Percentiles rank a stretch among this genome's conserved stretches.
Conservation (phyloP, 2,329 filamentous ascomycete species). For the Scytalidium lignicola region DNA sequence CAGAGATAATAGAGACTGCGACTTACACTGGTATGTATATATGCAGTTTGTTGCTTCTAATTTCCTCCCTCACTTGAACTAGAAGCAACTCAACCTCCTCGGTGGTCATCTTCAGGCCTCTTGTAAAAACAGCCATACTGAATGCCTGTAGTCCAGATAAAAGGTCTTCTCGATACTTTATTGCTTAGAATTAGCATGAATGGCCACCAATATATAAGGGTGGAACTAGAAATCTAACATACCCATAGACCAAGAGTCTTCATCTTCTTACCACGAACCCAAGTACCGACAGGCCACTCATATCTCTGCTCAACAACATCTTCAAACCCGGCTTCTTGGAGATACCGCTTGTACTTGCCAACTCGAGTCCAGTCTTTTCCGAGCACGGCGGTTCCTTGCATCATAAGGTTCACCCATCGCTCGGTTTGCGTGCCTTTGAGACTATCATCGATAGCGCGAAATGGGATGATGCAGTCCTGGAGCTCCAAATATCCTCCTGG, state of each 20-base stretch:
- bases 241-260: constrained; percentile 30
- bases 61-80: constrained; percentile 26
- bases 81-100: constrained; percentile 28
- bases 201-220: not conserved
- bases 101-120: constrained; percentile 20
- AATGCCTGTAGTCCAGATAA: constrained; percentile 10
- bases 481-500: constrained; percentile 27
- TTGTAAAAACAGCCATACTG: constrained; percentile 23
- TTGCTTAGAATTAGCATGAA: constrained; percentile 9
- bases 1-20: too few relatives aligned
- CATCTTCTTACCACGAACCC: constrained; percentile 30
- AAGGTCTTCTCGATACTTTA: constrained; percentile 20
- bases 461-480: constrained; percentile 20
- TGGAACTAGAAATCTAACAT: constrained; percentile 11
- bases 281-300: constrained; percentile 37
- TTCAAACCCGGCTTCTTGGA: constrained; percentile 9
- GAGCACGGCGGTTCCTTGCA: not conserved
- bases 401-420: constrained; percentile 7
- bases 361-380: constrained; percentile 10
- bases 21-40: constrained; percentile 15
- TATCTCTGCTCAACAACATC: constrained; percentile 32
- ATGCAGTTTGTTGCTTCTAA: constrained; percentile 27
- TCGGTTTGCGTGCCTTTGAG: constrained; percentile 16
- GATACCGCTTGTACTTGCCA: constrained; percentile 1
- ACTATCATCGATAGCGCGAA: constrained; percentile 12